Base-by-base conservation (phyloP, 2,329 filamentous ascomycete species). In the Microsporum canis region DNA sequence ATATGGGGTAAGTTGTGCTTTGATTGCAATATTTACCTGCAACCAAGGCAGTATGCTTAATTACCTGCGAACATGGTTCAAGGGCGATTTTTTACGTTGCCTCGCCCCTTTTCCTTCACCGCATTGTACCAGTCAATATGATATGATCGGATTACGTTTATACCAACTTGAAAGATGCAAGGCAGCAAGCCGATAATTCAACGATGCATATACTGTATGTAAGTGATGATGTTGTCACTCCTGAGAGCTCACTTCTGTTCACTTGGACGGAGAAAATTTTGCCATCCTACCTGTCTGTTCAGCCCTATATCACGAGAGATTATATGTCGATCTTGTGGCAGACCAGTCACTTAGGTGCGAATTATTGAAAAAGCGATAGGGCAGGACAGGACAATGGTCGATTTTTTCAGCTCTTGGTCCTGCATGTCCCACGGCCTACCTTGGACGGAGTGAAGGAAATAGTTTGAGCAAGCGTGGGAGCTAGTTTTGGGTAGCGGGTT, bases 251-350 rank as follows among this genome's bases (percentile, higher is more conserved):
- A 31, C 27, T 53, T 53, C 49, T 31, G 7, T 27, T 33, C 49
- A 10, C 29, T 33, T 43, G n/a, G n/a, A 43, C 39, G n/a, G 39
- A 43, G 49, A n/a, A 53, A 53, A 33, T 14, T 14, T 53, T n/a
- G 31, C 49, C 27, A 53, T 53, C 49, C 39, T 12, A 53, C 12
- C 12, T 33, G 27, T 27, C 27, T 53, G 31, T 33, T 53, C 49
- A 53, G 49, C 49, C 49, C 49, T 53, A 53, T 53, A 53, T 53
- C 49, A 53, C 49, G 49, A 43, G 39, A n/a, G n/a, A n/a, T 53
- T 53, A 29, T 53, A 53, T 53, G 49, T 12, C 33, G 49, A 53
- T 53, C 49, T 5, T 53, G 27, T 53, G 31, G 49, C 49, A 27
- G 14, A 31, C 31, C 43, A 7, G 43, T 17, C 3, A 47, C 39